Evolutionary conservation across 139 green algal genomes (phyloP), one percentile per base, ranked within the genome.

Genomic region (Medakamo hakoo): DNA sequence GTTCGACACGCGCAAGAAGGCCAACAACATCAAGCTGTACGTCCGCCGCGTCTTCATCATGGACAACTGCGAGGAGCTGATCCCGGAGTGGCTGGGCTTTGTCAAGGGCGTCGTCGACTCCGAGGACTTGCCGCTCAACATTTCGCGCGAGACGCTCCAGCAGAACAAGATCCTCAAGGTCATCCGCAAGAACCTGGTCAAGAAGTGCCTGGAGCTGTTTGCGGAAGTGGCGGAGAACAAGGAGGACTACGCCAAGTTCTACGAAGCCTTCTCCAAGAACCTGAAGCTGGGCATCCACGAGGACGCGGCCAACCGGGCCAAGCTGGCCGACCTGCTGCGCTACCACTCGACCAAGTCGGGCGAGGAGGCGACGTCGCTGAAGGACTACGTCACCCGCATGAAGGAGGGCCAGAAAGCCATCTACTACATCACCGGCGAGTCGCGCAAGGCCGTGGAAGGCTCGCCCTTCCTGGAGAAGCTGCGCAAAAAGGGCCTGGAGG

Each of bases 111-210:
- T 99, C 60, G 93, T 99, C 1, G 93, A 99, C 82, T 88, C 71
- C 29, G 93, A 99, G 85, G 93, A 99, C 75, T 78, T 99, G 66
- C 93, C 93, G 5, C 82, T 99, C 25, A 99, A 99, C 88, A 99
- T 99, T 70, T 97, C 90, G 1, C 91, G 93, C 67, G 93, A 99
- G 82, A 98, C 85, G 78, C 86, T 99, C 66, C 93, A 99, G 82
- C 93, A 99, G 80, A 99, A 99, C 87, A 99, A 98, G 85, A 99
- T 99, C 68, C 82, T 99, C 24, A 99, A 99, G 88, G 84, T 98
- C 59, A 98, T 99, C 80, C 82, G 84, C 65, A 99, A 99, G 89
- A 99, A 99, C 83, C 90, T 99, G 30, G 86, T 98, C 49, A 99
- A 99, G 86, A 99, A 99, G 91, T 94, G 68, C 55, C 68, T 78